Evolutionary conservation across 2,329 filamentous ascomycete species (phyloP).

Genomic region (Clonostachys sp.): DNA sequence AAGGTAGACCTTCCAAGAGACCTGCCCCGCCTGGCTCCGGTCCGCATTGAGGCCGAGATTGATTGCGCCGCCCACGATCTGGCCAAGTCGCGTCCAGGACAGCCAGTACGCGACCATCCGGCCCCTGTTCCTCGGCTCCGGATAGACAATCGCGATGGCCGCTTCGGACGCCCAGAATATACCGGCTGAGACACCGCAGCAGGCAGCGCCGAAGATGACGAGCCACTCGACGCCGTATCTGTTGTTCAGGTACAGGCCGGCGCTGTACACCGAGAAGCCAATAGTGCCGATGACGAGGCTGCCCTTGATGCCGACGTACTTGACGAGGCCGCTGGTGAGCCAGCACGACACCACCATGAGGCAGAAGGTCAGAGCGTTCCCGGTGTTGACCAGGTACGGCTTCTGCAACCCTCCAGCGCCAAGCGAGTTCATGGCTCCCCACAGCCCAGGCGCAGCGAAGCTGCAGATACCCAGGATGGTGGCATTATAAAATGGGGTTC

Average conservation of each 20-base stretch:
- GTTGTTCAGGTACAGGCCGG: constrained; percentile 41
- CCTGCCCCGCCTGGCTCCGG: constrained; percentile 49
- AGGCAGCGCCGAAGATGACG: constrained; percentile 29
- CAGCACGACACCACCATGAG: constrained; percentile 43
- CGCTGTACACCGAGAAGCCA: constrained; percentile 38
- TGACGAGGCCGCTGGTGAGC: constrained; percentile 31
- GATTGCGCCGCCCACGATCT: constrained; percentile 38
- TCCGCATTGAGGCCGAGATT: constrained; percentile 58
- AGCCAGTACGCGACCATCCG: constrained; percentile 30
- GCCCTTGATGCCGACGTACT: constrained; percentile 14
- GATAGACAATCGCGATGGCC: constrained; percentile 5
- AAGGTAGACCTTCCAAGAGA: constrained; percentile 64
- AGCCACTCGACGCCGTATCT: constrained; percentile 34
- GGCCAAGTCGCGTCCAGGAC: constrained; percentile 33
- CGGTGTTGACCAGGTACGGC: constrained; percentile 60
- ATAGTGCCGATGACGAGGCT: constrained; percentile 34
- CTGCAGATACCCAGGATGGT: constrained; percentile 42
- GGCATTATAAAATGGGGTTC: constrained; percentile 16
- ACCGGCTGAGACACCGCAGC: constrained; percentile 27
- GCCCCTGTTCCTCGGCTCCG: constrained; percentile 13
- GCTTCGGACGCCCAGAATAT: constrained; percentile 20
- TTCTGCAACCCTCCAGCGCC: constrained; percentile 44
- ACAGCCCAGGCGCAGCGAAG: constrained; percentile 41
- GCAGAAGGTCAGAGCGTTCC: constrained; percentile 43
- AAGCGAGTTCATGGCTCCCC: constrained; percentile 30